A percentile compares a stretch with the other conserved stretches of the same genome.
Evolutionary conservation across 2,329 filamentous ascomycete species (phyloP).

Genomic region (Albophoma yamanashiensis): DNA sequence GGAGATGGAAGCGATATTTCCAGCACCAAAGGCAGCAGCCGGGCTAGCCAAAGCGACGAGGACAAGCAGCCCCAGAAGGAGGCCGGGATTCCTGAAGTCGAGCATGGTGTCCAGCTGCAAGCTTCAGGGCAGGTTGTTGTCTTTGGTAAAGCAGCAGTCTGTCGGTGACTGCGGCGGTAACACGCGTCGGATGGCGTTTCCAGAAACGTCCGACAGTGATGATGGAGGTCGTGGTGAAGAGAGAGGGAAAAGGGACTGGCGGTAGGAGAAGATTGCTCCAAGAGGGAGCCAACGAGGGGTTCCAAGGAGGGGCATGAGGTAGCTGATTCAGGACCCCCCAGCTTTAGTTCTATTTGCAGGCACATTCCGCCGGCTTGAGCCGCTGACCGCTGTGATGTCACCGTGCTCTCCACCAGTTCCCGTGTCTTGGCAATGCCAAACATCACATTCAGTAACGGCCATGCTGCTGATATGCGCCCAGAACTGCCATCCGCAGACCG

Average conservation of each 20-base stretch:
- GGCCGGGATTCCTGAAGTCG: conserved; percentile 34
- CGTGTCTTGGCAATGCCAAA: neutral
- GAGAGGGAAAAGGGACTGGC: neutral
- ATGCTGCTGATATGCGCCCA: neutral
- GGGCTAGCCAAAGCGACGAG: conserved; percentile 59
- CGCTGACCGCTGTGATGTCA: neutral
- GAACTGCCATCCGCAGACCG: no score
- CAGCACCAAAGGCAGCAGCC: conserved; percentile 71
- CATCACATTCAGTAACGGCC: neutral
- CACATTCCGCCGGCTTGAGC: neutral
- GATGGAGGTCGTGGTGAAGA: neutral
- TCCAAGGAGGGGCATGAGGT: neutral
- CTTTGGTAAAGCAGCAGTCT: neutral
- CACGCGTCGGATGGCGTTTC: neutral
- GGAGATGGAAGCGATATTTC: conserved; percentile 75
- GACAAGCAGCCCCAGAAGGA: conserved; percentile 45
- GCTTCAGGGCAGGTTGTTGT: neutral
- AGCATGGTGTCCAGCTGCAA: conserved; percentile 27
- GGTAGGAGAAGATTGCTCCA: neutral
- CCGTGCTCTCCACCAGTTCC: neutral
- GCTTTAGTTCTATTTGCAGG: neutral
- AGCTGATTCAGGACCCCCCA: neutral
- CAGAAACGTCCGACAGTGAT: neutral
- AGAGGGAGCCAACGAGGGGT: neutral
- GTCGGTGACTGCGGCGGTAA: neutral